Evolutionary conservation across 768 basidiomycete species (phyloP), one percentile per base, ranked within the genome.

Genomic region (Sporobolomyces roseus): DNA sequence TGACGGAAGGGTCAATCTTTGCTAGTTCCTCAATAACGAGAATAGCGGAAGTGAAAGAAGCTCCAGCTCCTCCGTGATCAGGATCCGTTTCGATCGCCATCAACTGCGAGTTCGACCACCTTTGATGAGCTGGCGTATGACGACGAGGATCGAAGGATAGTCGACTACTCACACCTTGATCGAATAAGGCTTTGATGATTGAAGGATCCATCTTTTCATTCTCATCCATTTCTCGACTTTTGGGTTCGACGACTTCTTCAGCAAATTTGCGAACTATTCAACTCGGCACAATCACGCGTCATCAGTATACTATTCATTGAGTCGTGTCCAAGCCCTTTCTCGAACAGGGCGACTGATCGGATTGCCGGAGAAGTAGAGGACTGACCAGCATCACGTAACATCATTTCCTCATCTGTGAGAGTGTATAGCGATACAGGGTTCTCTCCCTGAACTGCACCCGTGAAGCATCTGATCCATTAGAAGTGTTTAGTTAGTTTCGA

Each of bases 21-120:
- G 96, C 94, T 33, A 99, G 87, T 78, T 99, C 96, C 75, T 99
- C 96, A 51, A 99, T 93, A 27, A 87, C 90, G 74, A 99, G 92
- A 74, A 99, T 91, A 25, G 96, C 93, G 1, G 91, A 87, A 0
- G 89, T 96, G 80, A 99, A 99, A 3, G 91, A 91, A 35, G 85
- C 88, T 75, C 89, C 93, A 6, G 93, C 83, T 41, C 96, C 96
- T 5, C 89, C 90, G 66, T 89, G 84, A 29, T 88, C 90, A 23
- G 84, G 83, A 54, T 83, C 84, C 10, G 91, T 97, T 80, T 98
- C 96, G 65, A 99, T 94, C 43, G 91, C 94, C 96, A 99, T 99
- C 53, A 98, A 84, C 92, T 96, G 65, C 52, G 41, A 65, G 48
- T 33, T 35, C 13, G 41, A 53, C 30, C 41, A 21, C 10, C 10